Evolutionary conservation across 768 basidiomycete genomes (phyloP).

Genomic region (Leccinum arenicola): DNA sequence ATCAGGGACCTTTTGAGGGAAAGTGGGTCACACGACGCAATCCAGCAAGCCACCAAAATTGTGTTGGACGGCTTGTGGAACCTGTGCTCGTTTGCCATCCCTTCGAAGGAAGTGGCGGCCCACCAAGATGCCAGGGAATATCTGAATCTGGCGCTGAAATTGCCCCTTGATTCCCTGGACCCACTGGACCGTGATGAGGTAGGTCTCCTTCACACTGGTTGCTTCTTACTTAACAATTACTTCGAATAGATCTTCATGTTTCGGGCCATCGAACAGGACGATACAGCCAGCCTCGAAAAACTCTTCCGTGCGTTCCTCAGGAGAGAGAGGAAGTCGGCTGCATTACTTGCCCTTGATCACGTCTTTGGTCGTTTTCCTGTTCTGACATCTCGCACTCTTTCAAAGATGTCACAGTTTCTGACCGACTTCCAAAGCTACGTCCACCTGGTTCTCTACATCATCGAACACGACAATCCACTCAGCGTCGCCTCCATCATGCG

Average conservation of each 20-base stretch:
- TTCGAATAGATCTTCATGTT: conserved; percentile 30
- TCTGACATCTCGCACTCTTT: conserved; percentile 23
- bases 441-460: conserved; percentile 5
- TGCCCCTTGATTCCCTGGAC: conserved; percentile 12
- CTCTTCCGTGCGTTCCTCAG: conserved; percentile 33
- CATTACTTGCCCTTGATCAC: conserved; percentile 10
- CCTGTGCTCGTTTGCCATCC: conserved; percentile 40
- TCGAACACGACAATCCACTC: conserved; percentile 4
- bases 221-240: not conserved
- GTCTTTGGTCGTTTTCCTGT: conserved; percentile 1
- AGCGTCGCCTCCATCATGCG: conserved; percentile 21
- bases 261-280: conserved; percentile 26
- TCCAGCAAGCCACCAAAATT: conserved; percentile 35
- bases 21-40: conserved; percentile 23
- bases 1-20: conserved; percentile 44
- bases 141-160: conserved; percentile 22
- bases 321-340: not conserved
- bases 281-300: conserved; percentile 26
- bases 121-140: conserved; percentile 13
- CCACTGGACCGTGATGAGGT: conserved; percentile 12
- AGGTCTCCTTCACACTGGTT: not conserved
- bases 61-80: conserved; percentile 50
- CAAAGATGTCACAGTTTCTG: conserved; percentile 8
- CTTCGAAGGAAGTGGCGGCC: not conserved
- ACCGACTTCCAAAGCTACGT: conserved; percentile 3